phyloP scores from a whole-genome alignment of 805 yeast species.

The Schizosaccharomyces lindneri region DNA sequence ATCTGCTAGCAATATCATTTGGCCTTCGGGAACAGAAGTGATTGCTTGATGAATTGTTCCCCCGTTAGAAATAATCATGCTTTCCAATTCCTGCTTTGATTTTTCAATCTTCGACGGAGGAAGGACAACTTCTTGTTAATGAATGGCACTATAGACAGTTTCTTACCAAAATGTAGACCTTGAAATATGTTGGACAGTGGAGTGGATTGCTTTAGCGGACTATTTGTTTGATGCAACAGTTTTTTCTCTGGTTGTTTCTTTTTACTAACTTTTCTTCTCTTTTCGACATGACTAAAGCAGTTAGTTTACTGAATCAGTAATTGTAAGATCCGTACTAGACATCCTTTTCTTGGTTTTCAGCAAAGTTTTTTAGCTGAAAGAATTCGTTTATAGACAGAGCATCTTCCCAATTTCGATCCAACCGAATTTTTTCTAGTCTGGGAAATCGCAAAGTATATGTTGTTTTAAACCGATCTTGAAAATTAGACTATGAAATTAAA shows the following conservation, averaged over 20 bases:
- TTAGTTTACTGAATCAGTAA: no score
- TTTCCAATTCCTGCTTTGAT: not conserved
- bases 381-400: slow-evolving; percentile 7
- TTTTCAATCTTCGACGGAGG: not conserved
- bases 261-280: not conserved
- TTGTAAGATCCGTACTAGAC: not conserved
- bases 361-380: slow-evolving; percentile 7
- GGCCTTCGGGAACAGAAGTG: not conserved
- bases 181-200: not conserved
- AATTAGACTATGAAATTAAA: not conserved
- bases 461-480: slow-evolving; percentile 27
- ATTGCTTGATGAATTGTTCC: slow-evolving; percentile 5
- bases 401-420: slow-evolving; percentile 32
- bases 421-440: slow-evolving; percentile 39
- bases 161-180: not conserved
- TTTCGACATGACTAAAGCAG: not conserved
- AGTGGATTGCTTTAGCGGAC: not conserved
- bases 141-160: slow-evolving; percentile 1
- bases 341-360: slow-evolving; percentile 11
- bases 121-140: not conserved
- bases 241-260: not conserved
- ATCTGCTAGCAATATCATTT: not conserved
- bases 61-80: slow-evolving; percentile 12
- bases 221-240: not conserved
- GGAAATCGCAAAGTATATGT: slow-evolving; percentile 56